These are phyloP conservation scores for Volvariella surrecta DNA, from an alignment of 1,284 basidiomycete species.

Conservation along the genomic window DNA sequence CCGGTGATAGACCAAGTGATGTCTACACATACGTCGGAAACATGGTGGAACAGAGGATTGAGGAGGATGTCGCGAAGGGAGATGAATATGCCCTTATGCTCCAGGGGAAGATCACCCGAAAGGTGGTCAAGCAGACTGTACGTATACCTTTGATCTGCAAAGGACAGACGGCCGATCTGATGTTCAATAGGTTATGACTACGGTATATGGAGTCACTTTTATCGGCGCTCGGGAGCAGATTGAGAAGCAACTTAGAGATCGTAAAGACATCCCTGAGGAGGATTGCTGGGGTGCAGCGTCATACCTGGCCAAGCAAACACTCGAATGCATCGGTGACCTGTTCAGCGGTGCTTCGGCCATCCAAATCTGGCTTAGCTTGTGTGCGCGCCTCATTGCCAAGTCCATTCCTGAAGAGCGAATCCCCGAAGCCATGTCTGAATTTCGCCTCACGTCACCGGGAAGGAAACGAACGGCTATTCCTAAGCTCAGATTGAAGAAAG, in stretches of 20 bases:
- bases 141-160: conserved; percentile 14
- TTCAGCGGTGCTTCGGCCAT: conserved; percentile 91
- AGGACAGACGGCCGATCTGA: not conserved
- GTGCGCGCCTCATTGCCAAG: conserved; percentile 82
- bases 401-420: conserved; percentile 79
- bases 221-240: conserved; percentile 95
- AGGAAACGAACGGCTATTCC: conserved; percentile 7
- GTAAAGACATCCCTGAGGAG: conserved; percentile 68
- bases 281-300: conserved; percentile 69
- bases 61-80: conserved; percentile 39
- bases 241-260: conserved; percentile 78
- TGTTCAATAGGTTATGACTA: conserved; percentile 83
- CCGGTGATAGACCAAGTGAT: conserved; percentile 85
- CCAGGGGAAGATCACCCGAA: conserved; percentile 78
- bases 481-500: conserved; percentile 47
- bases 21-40: conserved; percentile 94
- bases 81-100: conserved; percentile 57
- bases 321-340: conserved; percentile 85
- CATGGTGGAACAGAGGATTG: conserved; percentile 56
- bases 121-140: conserved; percentile 97
- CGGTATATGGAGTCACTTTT: conserved; percentile 97
- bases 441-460: conserved; percentile 13
- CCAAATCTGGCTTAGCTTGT: conserved; percentile 84
- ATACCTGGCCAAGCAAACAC: conserved; percentile 77
- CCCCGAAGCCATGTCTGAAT: conserved; percentile 34